Evolutionary conservation across 2,329 filamentous ascomycete species (phyloP).

Genomic region (Apiospora koreana): DNA sequence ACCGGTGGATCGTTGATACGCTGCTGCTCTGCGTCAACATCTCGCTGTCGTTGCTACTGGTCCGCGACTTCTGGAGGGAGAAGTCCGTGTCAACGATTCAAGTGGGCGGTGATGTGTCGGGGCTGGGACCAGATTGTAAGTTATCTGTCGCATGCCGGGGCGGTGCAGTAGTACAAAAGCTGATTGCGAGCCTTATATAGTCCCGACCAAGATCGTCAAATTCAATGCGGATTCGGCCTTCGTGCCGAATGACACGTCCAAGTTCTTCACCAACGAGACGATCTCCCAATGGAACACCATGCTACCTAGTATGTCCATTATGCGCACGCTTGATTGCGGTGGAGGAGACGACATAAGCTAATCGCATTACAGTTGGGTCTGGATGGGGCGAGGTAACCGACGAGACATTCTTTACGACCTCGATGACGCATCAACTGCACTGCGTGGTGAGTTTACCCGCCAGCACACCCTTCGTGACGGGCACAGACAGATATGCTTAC

Average conservation of each 20-base stretch:
- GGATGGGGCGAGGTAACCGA: conserved; percentile 38
- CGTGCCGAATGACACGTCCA: conserved; percentile 36
- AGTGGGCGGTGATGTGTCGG: conserved; percentile 38
- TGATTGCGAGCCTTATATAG: conserved; percentile 22
- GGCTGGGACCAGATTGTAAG: conserved; percentile 35
- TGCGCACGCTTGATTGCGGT: too few species aligned
- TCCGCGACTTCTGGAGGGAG: conserved; percentile 29
- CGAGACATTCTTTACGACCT: conserved; percentile 38
- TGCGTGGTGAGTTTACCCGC: conserved; percentile 28
- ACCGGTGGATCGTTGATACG: conserved; percentile 35
- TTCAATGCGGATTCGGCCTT: conserved; percentile 37
- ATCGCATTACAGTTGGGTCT: conserved; percentile 29
- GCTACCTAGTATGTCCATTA: conserved; percentile 31
- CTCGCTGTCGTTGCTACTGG: conserved; percentile 23
- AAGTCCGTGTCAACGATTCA: conserved; percentile 27
- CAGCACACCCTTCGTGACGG: not conserved
- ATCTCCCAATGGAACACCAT: conserved; percentile 37
- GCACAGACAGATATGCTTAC: not conserved
- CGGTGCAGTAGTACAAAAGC: not conserved
- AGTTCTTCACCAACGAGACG: conserved; percentile 37
- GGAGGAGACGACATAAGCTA: conserved; percentile 5
- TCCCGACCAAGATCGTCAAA: conserved; percentile 32
- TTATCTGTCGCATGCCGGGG: not conserved
- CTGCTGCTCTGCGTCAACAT: conserved; percentile 33
- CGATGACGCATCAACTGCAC: conserved; percentile 39